Base-by-base conservation (phyloP, 2,329 filamentous ascomycete species). In the Epichloe sp. region DNA sequence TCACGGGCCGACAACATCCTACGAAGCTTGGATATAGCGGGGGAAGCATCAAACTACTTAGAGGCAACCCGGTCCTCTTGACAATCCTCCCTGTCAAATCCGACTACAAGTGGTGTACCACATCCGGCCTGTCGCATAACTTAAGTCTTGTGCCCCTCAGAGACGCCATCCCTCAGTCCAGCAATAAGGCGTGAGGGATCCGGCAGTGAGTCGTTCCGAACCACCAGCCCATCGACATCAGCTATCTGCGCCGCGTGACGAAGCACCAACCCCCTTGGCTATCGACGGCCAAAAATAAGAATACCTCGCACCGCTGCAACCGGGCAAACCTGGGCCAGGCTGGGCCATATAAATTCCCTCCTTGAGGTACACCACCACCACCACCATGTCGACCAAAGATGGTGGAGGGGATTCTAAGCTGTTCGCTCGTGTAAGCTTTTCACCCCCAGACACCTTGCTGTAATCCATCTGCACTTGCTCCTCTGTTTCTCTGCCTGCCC, bases 331-430 rank as follows among this genome's bases (percentile, higher is more conserved):
- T 26, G 34, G 48, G 41, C 21, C 15, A 19, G 17, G n/a, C 35
- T 44, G 49, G 45, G 45, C 19, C 49, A 47, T 37, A 40, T 26
- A 36, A 36, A 52, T 37, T 36, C 7, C 31, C 41, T 15, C 26
- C 43, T 41, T 31, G 15, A 47, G 43, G 40, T 31, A 49, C 21
- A 44, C 36, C 31, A 8, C 44, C 7, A 40, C 48, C 21, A 21
- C 58, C 65, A 70, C 62, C 63, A 81, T 81, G 77, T 75, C 78
- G 62, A 71, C 65, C 63, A 68, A 74, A 55, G 71, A 63, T 55
- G 61, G 82, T 69, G 88, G 87, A 73, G 89, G 93, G 71, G 93
- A 97, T 82, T 95, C 93, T 74, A 97, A 96, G 81, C 84, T 98
- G 74, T 98, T 98, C 76, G 91, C 93, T 70, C 83, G 93, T 76